Conservation (phyloP, 1,284 basidiomycete species). For the Melampsora larici-populina region DNA sequence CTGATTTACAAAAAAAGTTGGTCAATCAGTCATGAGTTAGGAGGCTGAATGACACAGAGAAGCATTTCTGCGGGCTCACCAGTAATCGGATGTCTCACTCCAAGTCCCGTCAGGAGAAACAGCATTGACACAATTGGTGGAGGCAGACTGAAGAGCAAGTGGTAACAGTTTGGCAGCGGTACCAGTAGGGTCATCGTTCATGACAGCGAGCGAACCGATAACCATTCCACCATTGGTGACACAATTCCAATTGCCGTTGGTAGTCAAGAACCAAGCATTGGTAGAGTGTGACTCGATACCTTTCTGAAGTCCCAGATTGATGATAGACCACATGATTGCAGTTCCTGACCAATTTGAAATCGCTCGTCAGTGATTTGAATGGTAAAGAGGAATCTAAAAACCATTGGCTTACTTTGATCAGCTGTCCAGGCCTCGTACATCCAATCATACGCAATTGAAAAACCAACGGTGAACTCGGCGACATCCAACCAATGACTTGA, state of each 20-base stretch:
- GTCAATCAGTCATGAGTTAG: not conserved
- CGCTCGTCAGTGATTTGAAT: not conserved
- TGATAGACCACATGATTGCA: slow-evolving; percentile 70
- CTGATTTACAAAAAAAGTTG: slow-evolving; percentile 45
- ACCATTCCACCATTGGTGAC: slow-evolving; percentile 90
- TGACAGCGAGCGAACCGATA: slow-evolving; percentile 82
- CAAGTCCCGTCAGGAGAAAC: slow-evolving; percentile 77
- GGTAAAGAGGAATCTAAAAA: not conserved
- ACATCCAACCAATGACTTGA: slow-evolving; percentile 82
- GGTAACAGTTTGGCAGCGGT: slow-evolving; percentile 67
- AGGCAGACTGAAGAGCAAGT: slow-evolving; percentile 70
- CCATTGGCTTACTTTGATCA: slow-evolving; percentile 18
- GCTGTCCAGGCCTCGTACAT: slow-evolving; percentile 76
- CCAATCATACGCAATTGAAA: slow-evolving; percentile 90
- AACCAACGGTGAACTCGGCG: slow-evolving; percentile 81
- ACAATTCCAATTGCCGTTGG: slow-evolving; percentile 91
- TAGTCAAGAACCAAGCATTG: slow-evolving; percentile 55
- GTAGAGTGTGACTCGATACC: slow-evolving; percentile 46
- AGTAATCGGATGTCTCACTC: slow-evolving; percentile 93
- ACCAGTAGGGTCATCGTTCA: slow-evolving; percentile 76
- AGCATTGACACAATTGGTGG: slow-evolving; percentile 69
- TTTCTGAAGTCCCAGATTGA: slow-evolving; percentile 56
- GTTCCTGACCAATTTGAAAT: slow-evolving; percentile 53
- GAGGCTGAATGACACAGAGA: not conserved
- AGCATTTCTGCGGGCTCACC: slow-evolving; percentile 56